Percentiles rank a stretch among this genome's conserved stretches.
These are phyloP conservation scores for Wallacemonas sp. DNA, from an alignment of 208 protist species.

Conservation along the genomic window DNA sequence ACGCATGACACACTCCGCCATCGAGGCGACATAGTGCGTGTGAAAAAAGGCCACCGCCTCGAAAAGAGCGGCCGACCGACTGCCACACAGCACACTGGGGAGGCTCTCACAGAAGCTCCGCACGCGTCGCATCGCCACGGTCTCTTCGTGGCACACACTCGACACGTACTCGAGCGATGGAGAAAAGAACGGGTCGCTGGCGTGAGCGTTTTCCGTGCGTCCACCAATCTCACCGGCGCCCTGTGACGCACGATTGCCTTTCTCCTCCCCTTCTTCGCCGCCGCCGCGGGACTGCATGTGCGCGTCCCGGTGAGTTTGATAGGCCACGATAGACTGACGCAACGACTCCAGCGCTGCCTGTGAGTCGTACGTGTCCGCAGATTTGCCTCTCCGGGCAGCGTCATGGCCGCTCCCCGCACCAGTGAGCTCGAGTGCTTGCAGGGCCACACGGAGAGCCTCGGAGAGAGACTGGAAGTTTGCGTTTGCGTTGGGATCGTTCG, in stretches of 20 bases:
- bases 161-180: constrained; percentile 76
- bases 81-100: constrained; percentile 68
- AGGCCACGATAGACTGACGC: constrained; percentile 55
- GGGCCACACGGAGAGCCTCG: constrained; percentile 73
- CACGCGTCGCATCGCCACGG: constrained; percentile 63
- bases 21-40: constrained; percentile 61
- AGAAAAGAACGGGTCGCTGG: constrained; percentile 32
- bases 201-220: too few relatives aligned
- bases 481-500: constrained; percentile 63
- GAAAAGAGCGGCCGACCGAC: constrained; percentile 63
- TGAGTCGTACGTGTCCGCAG: constrained; percentile 30
- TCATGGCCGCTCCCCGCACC: constrained; percentile 18
- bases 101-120: constrained; percentile 66
- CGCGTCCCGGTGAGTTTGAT: constrained; percentile 31
- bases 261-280: too few relatives aligned
- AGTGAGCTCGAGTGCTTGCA: constrained; percentile 54
- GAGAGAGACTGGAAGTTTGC: constrained; percentile 72
- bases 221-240: too few relatives aligned
- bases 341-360: constrained; percentile 55
- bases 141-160: constrained; percentile 68
- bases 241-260: too few relatives aligned
- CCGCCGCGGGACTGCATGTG: background rate
- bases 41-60: constrained; percentile 85
- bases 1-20: constrained; percentile 67
- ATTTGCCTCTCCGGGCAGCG: background rate